phyloP scores from a whole-genome alignment of 2,329 filamentous ascomycete genomes.

The Cadophora sp. region DNA sequence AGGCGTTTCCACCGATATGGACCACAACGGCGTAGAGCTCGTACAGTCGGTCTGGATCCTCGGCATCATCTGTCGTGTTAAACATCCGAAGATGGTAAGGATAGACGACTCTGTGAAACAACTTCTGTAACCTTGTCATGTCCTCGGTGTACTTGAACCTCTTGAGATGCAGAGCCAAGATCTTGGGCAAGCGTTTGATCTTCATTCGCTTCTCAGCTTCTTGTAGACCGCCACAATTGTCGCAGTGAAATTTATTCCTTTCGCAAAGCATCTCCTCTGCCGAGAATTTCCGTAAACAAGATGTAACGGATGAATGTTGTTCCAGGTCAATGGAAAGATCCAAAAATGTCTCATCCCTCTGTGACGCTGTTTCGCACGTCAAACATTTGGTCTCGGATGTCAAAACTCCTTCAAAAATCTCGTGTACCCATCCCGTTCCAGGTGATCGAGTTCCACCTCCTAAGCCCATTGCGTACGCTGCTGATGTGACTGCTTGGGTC shows the following conservation, averaged over 20 bases:
- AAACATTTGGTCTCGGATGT: conserved; percentile 97
- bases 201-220: conserved; percentile 99
- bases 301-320: conserved; percentile 94
- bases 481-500: conserved; percentile 51
- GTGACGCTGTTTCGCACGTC: conserved; percentile 94
- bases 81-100: conserved; percentile 96
- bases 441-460: conserved; percentile 58
- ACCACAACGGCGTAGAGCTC: conserved; percentile 97
- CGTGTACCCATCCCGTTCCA: conserved; percentile 89
- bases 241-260: conserved; percentile 98
- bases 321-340: conserved; percentile 96
- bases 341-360: conserved; percentile 93
- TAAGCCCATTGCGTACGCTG: conserved; percentile 48
- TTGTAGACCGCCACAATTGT: conserved; percentile 94
- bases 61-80: conserved; percentile 95
- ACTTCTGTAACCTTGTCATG: conserved; percentile 88
- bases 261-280: conserved; percentile 99
- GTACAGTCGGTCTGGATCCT: conserved; percentile 91
- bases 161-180: conserved; percentile 91
- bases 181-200: conserved; percentile 91
- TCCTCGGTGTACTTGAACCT: conserved; percentile 99
- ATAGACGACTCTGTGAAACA: conserved; percentile 96
- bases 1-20: conserved; percentile 95
- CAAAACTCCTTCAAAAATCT: conserved; percentile 92
- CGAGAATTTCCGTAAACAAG: conserved; percentile 93